Percentiles rank a stretch among this genome's conserved stretches.
phyloP scores from a whole-genome alignment of 495 filamentous ascomycete genomes.

The Penicillium lividum region DNA sequence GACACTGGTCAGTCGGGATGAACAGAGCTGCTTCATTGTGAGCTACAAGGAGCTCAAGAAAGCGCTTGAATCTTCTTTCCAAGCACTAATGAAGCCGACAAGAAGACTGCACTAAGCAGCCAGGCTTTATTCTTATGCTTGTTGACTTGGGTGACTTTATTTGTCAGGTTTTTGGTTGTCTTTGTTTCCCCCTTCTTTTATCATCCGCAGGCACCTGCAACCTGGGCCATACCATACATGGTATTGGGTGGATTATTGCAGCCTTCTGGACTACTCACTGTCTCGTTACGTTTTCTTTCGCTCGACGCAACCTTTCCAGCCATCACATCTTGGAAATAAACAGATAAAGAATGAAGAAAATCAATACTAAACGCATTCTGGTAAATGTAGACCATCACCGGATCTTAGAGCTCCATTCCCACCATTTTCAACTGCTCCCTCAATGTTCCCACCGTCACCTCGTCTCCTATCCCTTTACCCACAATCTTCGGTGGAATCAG shows the following conservation, averaged over 20 bases:
- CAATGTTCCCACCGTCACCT: conserved; percentile 66
- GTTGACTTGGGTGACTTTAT: background rate
- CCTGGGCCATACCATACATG: background rate
- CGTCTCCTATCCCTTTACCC: conserved; percentile 35
- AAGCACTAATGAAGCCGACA: conserved; percentile 66
- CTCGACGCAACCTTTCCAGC: conserved; percentile 4
- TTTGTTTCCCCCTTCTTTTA: background rate
- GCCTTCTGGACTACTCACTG: background rate
- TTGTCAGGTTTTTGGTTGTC: background rate
- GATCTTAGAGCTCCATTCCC: conserved; percentile 16
- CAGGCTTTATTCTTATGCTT: background rate
- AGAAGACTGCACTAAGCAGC: conserved; percentile 42
- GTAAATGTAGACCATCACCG: background rate
- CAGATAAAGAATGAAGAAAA: conserved; percentile 31
- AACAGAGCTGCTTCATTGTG: conserved; percentile 81
- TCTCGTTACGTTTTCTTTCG: conserved; percentile 10
- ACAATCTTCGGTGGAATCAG: conserved; percentile 70
- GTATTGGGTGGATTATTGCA: background rate
- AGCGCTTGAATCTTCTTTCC: conserved; percentile 74
- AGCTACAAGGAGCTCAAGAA: conserved; percentile 87
- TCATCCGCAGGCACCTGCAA: background rate
- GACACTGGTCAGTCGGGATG: conserved; percentile 80
- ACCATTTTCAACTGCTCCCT: conserved; percentile 33
- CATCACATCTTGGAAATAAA: conserved; percentile 25
- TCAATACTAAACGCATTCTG: conserved; percentile 13